Conservation (phyloP, 371 early-diverging fungal genomes). For the Rhizopus arrhizus region DNA sequence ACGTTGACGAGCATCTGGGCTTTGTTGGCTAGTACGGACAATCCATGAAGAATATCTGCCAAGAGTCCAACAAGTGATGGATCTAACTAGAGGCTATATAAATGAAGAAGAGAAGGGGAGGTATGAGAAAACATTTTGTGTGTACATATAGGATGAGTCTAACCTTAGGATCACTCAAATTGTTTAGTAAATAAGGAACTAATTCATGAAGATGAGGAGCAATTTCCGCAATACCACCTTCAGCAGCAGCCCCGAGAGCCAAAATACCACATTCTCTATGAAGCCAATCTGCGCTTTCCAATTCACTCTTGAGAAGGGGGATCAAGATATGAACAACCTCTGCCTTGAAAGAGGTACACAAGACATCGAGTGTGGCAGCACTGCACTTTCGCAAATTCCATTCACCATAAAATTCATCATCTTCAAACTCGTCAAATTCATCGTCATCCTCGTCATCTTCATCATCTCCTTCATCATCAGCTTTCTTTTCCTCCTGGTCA, state of each 20-base stretch:
- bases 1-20: conserved; percentile 62
- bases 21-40: conserved; percentile 48
- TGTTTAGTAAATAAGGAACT: conserved; percentile 80
- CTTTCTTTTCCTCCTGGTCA: conserved; percentile 38
- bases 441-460: conserved; percentile 84
- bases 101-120: not conserved
- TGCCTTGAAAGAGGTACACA: conserved; percentile 83
- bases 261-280: conserved; percentile 92
- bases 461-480: conserved; percentile 36
- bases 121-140: too few relatives aligned
- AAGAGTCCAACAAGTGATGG: conserved; percentile 98
- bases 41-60: conserved; percentile 89
- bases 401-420: conserved; percentile 85
- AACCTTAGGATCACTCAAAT: conserved; percentile 79
- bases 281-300: conserved; percentile 86
- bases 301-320: conserved; percentile 80
- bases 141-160: conserved; percentile 4
- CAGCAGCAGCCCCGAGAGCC: conserved; percentile 96
- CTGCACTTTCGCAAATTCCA: conserved; percentile 98
- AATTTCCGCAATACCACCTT: conserved; percentile 87
- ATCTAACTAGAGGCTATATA: conserved; percentile 81
- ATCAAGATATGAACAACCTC: conserved; percentile 79
- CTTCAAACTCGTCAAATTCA: conserved; percentile 82
- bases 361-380: conserved; percentile 92
- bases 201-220: conserved; percentile 85